These are phyloP conservation scores for Podospora conica DNA, from an alignment of 495 filamentous ascomycete species.

Conservation along the genomic window DNA sequence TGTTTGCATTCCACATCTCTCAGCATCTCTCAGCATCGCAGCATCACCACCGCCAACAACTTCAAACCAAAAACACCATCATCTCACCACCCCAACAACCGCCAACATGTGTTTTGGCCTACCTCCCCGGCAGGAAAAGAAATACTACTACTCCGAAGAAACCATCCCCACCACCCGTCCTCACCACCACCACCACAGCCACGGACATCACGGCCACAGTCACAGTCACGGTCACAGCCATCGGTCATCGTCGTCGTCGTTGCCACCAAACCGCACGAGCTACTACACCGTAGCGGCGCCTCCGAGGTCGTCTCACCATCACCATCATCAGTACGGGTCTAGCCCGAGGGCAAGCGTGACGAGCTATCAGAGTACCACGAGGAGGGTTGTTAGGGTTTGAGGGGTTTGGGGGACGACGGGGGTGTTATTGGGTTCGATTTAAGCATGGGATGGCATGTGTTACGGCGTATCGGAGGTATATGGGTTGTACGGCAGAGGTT, in stretches of 20 bases:
- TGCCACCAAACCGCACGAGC: background rate
- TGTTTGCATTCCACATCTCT: background rate
- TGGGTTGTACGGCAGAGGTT: background rate
- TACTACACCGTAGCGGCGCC: background rate
- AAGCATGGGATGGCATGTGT: background rate
- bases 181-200: constrained; percentile 27
- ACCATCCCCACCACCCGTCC: constrained; percentile 34
- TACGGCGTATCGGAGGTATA: background rate
- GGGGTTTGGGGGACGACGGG: background rate
- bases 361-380: constrained; percentile 21
- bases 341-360: constrained; percentile 32
- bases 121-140: constrained; percentile 14
- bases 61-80: background rate
- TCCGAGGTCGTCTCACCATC: background rate
- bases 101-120: constrained; percentile 39
- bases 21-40: background rate
- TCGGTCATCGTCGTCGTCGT: background rate
- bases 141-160: constrained; percentile 47
- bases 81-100: background rate
- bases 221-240: constrained; percentile 4
- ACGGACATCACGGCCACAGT: constrained; percentile 5
- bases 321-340: background rate
- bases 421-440: background rate
- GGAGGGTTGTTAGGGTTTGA: constrained; percentile 1
- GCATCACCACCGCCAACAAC: background rate